Percentiles rank a stretch among this genome's conserved stretches.
Conservation (phyloP, 1,284 basidiomycete species). For the Xerocomus cyaneibrunnescens region DNA sequence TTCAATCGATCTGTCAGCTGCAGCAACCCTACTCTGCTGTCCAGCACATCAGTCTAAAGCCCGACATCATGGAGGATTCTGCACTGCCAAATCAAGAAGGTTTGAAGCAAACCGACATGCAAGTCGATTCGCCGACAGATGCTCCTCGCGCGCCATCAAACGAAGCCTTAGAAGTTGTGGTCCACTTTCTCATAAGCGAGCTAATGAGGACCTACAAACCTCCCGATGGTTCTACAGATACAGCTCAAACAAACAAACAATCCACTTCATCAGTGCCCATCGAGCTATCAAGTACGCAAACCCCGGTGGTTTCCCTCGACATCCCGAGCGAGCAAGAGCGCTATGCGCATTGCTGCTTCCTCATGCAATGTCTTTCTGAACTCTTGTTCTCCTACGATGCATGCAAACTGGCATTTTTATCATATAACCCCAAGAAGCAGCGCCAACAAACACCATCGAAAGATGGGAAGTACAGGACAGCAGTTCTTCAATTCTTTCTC, state of each 20-base stretch:
- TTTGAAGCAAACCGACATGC: slow-evolving; percentile 52
- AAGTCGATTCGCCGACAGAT: slow-evolving; percentile 54
- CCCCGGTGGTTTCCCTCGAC: slow-evolving; percentile 9
- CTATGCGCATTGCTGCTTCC: slow-evolving; percentile 75
- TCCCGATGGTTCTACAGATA: slow-evolving; percentile 13
- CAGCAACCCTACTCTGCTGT: slow-evolving; percentile 60
- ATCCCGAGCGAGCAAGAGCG: slow-evolving; percentile 37
- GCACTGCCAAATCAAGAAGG: slow-evolving; percentile 22
- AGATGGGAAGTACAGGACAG: slow-evolving; percentile 60
- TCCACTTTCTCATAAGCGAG: slow-evolving; percentile 75
- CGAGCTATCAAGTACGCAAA: slow-evolving; percentile 23
- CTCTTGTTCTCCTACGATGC: slow-evolving; percentile 90
- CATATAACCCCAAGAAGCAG: slow-evolving; percentile 69
- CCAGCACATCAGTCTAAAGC: slow-evolving; percentile 67
- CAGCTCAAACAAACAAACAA: slow-evolving; percentile 19
- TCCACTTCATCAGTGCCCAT: neutral
- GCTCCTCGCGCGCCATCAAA: slow-evolving; percentile 32
- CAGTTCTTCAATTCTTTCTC: slow-evolving; percentile 75
- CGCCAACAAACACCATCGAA: slow-evolving; percentile 60
- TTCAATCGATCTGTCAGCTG: slow-evolving; percentile 71
- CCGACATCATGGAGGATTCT: slow-evolving; percentile 30
- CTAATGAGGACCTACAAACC: slow-evolving; percentile 61
- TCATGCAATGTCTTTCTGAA: slow-evolving; percentile 93
- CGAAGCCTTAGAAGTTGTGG: slow-evolving; percentile 61
- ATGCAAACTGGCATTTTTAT: slow-evolving; percentile 88